Percentiles rank a stretch among this genome's conserved stretches.
phyloP scores from a whole-genome alignment of 2,329 filamentous ascomycete genomes.

The Dothistroma septosporum region DNA sequence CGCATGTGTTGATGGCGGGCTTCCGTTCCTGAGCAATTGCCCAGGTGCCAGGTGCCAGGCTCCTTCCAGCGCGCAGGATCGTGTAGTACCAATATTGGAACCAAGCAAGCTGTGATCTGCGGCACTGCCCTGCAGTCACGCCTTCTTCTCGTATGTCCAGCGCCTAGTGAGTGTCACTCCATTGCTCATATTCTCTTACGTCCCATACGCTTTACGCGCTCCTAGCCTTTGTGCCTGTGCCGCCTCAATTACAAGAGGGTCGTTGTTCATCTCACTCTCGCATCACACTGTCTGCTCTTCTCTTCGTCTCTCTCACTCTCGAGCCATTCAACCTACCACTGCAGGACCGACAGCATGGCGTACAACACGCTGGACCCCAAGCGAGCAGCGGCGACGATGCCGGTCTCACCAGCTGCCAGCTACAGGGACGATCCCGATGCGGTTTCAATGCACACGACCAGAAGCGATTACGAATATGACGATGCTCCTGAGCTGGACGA shows the following conservation, averaged over 20 bases:
- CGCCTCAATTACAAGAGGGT: not conserved
- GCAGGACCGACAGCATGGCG: conserved; percentile 5
- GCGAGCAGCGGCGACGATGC: conserved; percentile 7
- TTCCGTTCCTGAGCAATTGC: not conserved
- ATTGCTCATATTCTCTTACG: not conserved
- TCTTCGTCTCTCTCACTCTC: not conserved
- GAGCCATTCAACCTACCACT: not conserved
- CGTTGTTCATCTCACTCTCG: conserved; percentile 1
- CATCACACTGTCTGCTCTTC: not conserved
- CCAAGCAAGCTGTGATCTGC: no score
- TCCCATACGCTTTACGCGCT: not conserved
- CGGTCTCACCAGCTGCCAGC: conserved; percentile 5
- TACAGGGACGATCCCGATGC: conserved; percentile 28
- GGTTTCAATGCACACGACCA: conserved; percentile 30
- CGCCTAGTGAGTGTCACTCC: not conserved
- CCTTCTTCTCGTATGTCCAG: not conserved
- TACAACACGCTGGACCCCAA: conserved; percentile 6
- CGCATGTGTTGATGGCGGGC: not conserved
- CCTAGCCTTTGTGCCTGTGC: not conserved
- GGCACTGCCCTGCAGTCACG: not conserved
- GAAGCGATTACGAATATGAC: conserved; percentile 29
- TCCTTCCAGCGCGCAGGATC: not conserved
- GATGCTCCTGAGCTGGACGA: conserved; percentile 27
- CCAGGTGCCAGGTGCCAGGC: not conserved
- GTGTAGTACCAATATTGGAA: not conserved